Percentiles rank a stretch among this genome's conserved stretches.
Evolutionary conservation across 2,329 filamentous ascomycete genomes (phyloP).

Genomic region (Scedosporium minutisporum): DNA sequence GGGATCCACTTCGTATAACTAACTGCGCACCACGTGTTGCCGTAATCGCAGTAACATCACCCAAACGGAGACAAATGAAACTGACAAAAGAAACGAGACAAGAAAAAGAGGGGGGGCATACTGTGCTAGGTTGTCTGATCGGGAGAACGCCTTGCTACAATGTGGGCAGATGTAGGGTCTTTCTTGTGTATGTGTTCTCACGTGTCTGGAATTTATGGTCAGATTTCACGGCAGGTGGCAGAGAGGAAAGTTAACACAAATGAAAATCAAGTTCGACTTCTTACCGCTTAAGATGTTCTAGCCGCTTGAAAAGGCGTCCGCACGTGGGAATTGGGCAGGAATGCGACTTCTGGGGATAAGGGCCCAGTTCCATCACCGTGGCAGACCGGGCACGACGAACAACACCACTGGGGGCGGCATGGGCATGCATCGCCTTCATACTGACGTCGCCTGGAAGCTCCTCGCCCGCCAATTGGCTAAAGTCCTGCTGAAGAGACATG

Average conservation of each 20-base stretch:
- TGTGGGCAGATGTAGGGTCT: slow-evolving; percentile 95
- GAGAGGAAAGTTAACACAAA: slow-evolving; percentile 26
- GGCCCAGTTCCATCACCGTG: slow-evolving; percentile 91
- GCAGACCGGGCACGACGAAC: slow-evolving; percentile 86
- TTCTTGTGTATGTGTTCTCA: slow-evolving; percentile 98
- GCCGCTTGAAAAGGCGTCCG: slow-evolving; percentile 92
- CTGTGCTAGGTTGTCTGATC: slow-evolving; percentile 98
- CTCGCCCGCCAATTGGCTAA: slow-evolving; percentile 51
- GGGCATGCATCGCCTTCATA: slow-evolving; percentile 44
- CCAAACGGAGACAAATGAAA: slow-evolving; percentile 27
- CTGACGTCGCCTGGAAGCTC: slow-evolving; percentile 45
- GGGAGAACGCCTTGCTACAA: slow-evolving; percentile 97
- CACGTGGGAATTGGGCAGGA: slow-evolving; percentile 99
- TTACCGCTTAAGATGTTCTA: slow-evolving; percentile 99
- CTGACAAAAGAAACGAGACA: slow-evolving; percentile 19
- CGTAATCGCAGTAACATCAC: slow-evolving; percentile 9
- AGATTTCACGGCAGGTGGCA: slow-evolving; percentile 32
- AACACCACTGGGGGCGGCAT: slow-evolving; percentile 54
- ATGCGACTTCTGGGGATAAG: slow-evolving; percentile 95
- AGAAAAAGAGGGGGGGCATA: slow-evolving; percentile 44
- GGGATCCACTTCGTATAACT: slow-evolving; percentile 10
- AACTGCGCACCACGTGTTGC: no score
- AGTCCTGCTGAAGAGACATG: slow-evolving; percentile 62
- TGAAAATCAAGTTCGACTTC: slow-evolving; percentile 29
- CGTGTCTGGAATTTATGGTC: slow-evolving; percentile 62